Evolutionary conservation across 805 yeast species (phyloP), one percentile per base, ranked within the genome.

Genomic region (Cyberlindnera veronae): DNA sequence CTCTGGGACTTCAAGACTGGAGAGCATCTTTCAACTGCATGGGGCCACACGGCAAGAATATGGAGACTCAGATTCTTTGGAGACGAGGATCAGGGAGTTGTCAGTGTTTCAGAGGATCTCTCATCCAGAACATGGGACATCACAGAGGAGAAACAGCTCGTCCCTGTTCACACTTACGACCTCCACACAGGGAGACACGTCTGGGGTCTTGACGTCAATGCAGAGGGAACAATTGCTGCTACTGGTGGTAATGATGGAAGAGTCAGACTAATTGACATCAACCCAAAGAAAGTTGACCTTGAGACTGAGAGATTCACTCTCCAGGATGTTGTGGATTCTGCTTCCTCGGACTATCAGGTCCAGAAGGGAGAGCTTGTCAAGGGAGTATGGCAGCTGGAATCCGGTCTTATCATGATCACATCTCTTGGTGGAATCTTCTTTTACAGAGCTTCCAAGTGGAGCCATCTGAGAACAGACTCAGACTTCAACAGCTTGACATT

Each of bases 221-320:
- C 67, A 23, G 52, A 57, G 0, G 55, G 64, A 16, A 58, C 67
- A 36, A 50, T 81, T 3, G 79, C 83, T 7, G 89, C 79, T 2
- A 85, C 96, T 11, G 93, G 96, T 30, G 99, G 99, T 27, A 95
- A 95, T 29, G 99, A 93, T 63, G 97, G 97, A 0, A 76, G 84
- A 50, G 62, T 90, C 2, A 72, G 84, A 47, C 49, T 84, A 5
- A 78, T 81, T 54, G 84, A 83, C 50, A 58, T 83, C 19, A 51
- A 50, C 20, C 64, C 60, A 20, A 39, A 43, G 1, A 64, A 71
- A 45, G 36, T 48, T 14, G 60, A 53, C 3, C 57, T 62, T 8
- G 68, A 62, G 41, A 51, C 47, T 7, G 43, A 48, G 14, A 30
- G 38, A 6, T 61, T 58, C 30, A 49, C 61, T 2, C 24, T 74